Evolutionary conservation across 2,329 filamentous ascomycete genomes (phyloP).

Genomic region (Alternaria viburni): DNA sequence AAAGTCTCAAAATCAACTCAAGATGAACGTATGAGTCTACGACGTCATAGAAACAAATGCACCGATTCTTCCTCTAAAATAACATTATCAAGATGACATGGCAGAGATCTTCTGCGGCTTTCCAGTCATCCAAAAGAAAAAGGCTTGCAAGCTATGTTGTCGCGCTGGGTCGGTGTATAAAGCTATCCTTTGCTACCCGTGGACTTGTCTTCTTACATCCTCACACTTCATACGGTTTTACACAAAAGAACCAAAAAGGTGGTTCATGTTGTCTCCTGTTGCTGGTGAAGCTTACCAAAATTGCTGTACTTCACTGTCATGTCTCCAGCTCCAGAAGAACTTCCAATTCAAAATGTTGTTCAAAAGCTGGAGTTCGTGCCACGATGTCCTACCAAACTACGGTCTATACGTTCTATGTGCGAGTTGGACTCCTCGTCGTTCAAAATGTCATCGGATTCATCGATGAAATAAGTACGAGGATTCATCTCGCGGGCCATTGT

Average conservation of each 20-base stretch:
- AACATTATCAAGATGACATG: neutral
- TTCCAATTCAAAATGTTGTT: neutral
- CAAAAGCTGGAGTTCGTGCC: no score
- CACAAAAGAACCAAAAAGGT: neutral
- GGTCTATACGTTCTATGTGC: neutral
- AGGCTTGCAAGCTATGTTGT: neutral
- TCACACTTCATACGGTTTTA: neutral
- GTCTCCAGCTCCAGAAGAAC: neutral
- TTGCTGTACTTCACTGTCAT: neutral
- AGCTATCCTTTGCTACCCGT: accelerated
- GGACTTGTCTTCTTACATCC: neutral
- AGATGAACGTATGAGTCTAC: no score
- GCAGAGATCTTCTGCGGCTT: neutral
- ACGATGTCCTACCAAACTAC: no score
- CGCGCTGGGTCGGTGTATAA: neutral
- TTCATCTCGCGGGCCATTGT: no score
- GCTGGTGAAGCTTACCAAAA: neutral
- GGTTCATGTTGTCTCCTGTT: neutral
- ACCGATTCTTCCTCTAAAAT: neutral
- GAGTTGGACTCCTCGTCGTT: neutral
- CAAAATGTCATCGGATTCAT: no score
- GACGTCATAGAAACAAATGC: neutral
- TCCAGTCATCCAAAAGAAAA: neutral
- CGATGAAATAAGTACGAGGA: no score
- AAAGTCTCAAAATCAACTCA: neutral